These are phyloP conservation scores for Fusarium globosum DNA, from an alignment of 2,329 filamentous ascomycete genomes.

Conservation along the genomic window DNA sequence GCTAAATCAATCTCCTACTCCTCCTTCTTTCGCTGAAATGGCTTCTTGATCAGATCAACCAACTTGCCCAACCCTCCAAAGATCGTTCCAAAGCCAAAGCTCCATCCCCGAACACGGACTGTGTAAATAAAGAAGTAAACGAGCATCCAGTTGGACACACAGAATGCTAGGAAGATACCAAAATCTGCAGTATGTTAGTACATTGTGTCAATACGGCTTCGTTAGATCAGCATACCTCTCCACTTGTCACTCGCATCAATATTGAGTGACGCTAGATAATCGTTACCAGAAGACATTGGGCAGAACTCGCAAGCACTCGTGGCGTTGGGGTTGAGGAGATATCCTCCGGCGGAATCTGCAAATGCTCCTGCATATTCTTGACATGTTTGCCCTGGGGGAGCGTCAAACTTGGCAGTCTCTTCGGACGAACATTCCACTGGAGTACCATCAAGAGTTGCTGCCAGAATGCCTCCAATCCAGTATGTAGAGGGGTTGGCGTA, in stretches of 20 bases:
- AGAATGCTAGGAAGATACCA: slow-evolving; percentile 78
- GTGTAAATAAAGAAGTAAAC: slow-evolving; percentile 84
- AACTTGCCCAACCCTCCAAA: slow-evolving; percentile 35
- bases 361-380: slow-evolving; percentile 71
- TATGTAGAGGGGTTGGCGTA: slow-evolving; percentile 39
- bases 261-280: slow-evolving; percentile 72
- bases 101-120: slow-evolving; percentile 76
- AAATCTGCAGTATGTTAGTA: slow-evolving; percentile 56
- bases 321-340: slow-evolving; percentile 71
- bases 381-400: slow-evolving; percentile 74
- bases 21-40: slow-evolving; percentile 33
- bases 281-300: slow-evolving; percentile 64
- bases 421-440: slow-evolving; percentile 56
- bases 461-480: slow-evolving; percentile 37
- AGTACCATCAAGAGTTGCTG: slow-evolving; percentile 32
- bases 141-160: slow-evolving; percentile 75
- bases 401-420: slow-evolving; percentile 60
- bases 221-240: slow-evolving; percentile 47
- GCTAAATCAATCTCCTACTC: neutral
- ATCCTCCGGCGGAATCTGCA: slow-evolving; percentile 60
- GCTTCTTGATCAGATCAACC: slow-evolving; percentile 33
- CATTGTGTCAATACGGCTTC: neutral
- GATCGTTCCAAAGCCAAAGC: slow-evolving; percentile 69
- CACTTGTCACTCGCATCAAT: slow-evolving; percentile 70
- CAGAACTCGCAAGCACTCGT: slow-evolving; percentile 75